Percentiles rank a stretch among this genome's conserved stretches.
Evolutionary conservation across 352 stramenopile genomes (phyloP).

Genomic region (Phytopythium delawarense): DNA sequence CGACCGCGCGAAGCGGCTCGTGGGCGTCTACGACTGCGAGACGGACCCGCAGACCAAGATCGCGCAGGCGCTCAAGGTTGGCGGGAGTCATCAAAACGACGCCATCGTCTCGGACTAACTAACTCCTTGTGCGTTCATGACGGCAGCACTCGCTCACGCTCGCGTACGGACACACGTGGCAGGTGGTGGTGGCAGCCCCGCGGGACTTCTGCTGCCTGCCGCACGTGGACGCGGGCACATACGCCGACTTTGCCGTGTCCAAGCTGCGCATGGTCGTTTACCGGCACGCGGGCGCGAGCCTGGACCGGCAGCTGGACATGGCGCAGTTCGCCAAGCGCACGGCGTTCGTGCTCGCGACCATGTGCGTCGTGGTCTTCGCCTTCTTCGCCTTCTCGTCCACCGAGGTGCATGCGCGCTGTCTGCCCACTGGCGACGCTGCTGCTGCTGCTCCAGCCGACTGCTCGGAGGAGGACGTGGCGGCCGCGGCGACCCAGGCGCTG

Average conservation of each 20-base stretch:
- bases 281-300: constrained; percentile 41
- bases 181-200: constrained; percentile 47
- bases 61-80: constrained; percentile 57
- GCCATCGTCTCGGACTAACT: constrained; percentile 7
- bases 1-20: constrained; percentile 30
- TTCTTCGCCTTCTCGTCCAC: constrained; percentile 55
- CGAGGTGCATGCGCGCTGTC: constrained; percentile 35
- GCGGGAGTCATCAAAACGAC: neutral
- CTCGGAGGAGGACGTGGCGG: constrained; percentile 33
- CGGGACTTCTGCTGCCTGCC: constrained; percentile 57
- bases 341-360: constrained; percentile 46
- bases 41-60: constrained; percentile 42
- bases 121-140: neutral
- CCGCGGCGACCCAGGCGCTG: constrained; percentile 31
- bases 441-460: constrained; percentile 34
- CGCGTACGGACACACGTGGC: constrained; percentile 66
- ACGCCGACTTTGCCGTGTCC: constrained; percentile 47
- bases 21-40: constrained; percentile 31
- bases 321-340: constrained; percentile 56
- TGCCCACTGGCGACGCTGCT: constrained; percentile 11
- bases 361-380: constrained; percentile 55
- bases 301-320: constrained; percentile 57
- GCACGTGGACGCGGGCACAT: constrained; percentile 35
- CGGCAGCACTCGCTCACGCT: constrained; percentile 53
- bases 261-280: constrained; percentile 69